Percentiles rank a stretch among this genome's conserved stretches.
Conservation (phyloP, 306 rosid genomes). For the Clitoria ternatea region DNA sequence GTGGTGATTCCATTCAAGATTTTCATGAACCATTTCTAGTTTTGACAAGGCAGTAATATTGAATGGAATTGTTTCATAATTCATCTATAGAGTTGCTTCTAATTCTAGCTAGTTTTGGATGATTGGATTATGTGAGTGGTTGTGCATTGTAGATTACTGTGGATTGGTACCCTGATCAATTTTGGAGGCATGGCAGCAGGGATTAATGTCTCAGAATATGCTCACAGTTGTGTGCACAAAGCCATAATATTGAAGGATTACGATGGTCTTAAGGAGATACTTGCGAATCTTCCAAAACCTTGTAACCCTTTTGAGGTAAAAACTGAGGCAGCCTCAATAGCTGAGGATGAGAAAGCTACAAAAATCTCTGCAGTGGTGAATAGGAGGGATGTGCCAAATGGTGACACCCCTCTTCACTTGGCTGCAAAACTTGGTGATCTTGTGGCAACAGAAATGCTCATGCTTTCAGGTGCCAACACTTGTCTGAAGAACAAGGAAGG, state of each 20-base stretch:
- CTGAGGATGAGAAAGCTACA: constrained; percentile 81
- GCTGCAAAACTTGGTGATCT: constrained; percentile 68
- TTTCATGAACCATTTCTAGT: neutral
- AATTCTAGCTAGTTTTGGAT: constrained; percentile 9
- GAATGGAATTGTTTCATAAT: constrained; percentile 22
- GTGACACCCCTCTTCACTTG: constrained; percentile 87
- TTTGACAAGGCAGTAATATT: neutral
- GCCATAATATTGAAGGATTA: constrained; percentile 62
- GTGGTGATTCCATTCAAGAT: constrained; percentile 27
- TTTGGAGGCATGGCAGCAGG: constrained; percentile 61
- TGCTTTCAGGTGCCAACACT: constrained; percentile 73
- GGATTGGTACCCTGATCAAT: constrained; percentile 34
- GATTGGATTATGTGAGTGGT: constrained; percentile 19
- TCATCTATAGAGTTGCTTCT: constrained; percentile 21
- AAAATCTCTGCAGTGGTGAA: constrained; percentile 55
- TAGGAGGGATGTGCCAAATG: constrained; percentile 73
- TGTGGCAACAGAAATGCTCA: constrained; percentile 57
- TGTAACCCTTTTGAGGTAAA: constrained; percentile 49
- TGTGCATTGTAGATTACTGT: constrained; percentile 12
- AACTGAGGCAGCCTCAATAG: constrained; percentile 61
- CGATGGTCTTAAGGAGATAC: constrained; percentile 48
- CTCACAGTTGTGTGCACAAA: constrained; percentile 78
- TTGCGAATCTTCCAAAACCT: constrained; percentile 56
- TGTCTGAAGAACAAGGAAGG: constrained; percentile 81
- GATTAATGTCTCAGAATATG: constrained; percentile 62